Evolutionary conservation across 2,329 filamentous ascomycete species (phyloP), one percentile per base, ranked within the genome.

Genomic region (Raffaelea albimanens): DNA sequence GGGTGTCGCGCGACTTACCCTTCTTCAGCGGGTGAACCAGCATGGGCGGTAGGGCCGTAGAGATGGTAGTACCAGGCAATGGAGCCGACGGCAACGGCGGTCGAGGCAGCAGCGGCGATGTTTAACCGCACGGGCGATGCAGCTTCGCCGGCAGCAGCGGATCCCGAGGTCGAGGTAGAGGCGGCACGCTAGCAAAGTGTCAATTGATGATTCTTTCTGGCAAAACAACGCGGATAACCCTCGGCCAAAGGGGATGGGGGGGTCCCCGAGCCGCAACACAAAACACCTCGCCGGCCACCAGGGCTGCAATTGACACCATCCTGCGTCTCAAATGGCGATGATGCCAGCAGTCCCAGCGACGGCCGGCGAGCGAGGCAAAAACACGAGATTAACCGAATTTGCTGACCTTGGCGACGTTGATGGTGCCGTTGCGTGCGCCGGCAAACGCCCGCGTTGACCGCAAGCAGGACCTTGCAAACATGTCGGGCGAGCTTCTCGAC

Each of bases 41-140:
- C 93, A 69, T 88, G 80, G 54, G 87, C 85, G 61, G 85, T 82
- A 61, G 87, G 81, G 63, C 90, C 93, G 70, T 95, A 97, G 60
- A 95, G 83, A 71, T 95, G 88, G 70, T 91, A 95, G 75, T 96
- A 97, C 89, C 90, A 97, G 60, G 87, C 90, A 62, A 91, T 82
- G 58, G 91, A 91, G 61, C 89, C 90, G 69, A 87, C 75, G 61
- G 91, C 88, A 63, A 89, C 78, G 60, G 85, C 81, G 59, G 89
- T 95, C 59, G 93, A 90, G 64, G 86, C 87, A 62, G 82, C 80
- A 63, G 87, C 88, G 65, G 90, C 85, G 61, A 90, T 76, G 71
- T 91, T 96, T 68, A 93, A 76, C 70, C 83, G 83, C 69, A 86
- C 83, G 61, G 85, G 76, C 61, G 87, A 84, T 54, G 68, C 66